phyloP scores from a whole-genome alignment of 768 basidiomycete species.

The Mycena belliarum region DNA sequence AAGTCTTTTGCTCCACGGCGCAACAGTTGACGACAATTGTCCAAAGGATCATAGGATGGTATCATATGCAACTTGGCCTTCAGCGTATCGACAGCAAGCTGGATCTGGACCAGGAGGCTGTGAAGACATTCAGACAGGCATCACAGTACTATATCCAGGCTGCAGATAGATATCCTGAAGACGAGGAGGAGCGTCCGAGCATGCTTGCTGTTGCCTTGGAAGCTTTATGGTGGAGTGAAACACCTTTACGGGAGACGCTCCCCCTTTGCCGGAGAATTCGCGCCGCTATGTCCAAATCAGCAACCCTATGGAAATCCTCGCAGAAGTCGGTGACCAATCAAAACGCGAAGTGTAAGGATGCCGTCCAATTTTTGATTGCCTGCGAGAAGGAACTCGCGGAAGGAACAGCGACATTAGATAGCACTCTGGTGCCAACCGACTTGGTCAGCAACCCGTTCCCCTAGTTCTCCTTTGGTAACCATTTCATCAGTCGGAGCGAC shows the following conservation, averaged over 20 bases:
- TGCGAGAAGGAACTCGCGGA: constrained; percentile 4
- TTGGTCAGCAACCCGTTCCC: not conserved
- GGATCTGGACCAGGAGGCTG: not conserved
- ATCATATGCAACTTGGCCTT: constrained; percentile 15
- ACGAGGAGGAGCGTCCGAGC: constrained; percentile 7
- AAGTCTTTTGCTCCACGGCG: constrained; percentile 19
- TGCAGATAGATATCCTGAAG: constrained; percentile 18
- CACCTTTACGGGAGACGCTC: constrained; percentile 5
- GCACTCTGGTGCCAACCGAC: not conserved
- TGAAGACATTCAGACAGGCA: not conserved
- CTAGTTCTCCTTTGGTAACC: no score
- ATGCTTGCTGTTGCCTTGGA: constrained; percentile 34
- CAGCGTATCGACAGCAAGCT: not conserved
- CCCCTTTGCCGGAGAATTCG: constrained; percentile 11
- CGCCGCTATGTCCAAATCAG: not conserved
- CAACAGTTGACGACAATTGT: not conserved
- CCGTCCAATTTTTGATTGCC: constrained; percentile 1
- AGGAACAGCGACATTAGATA: not conserved
- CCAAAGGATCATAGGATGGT: constrained; percentile 1
- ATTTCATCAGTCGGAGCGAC: not conserved
- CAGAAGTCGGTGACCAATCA: not conserved
- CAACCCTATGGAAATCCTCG: constrained; percentile 6
- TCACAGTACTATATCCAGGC: constrained; percentile 9
- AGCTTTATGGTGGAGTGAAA: constrained; percentile 26
- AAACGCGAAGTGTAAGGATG: constrained; percentile 4